Conservation (phyloP, 805 yeast species). For the Saccharomyces jurei region DNA sequence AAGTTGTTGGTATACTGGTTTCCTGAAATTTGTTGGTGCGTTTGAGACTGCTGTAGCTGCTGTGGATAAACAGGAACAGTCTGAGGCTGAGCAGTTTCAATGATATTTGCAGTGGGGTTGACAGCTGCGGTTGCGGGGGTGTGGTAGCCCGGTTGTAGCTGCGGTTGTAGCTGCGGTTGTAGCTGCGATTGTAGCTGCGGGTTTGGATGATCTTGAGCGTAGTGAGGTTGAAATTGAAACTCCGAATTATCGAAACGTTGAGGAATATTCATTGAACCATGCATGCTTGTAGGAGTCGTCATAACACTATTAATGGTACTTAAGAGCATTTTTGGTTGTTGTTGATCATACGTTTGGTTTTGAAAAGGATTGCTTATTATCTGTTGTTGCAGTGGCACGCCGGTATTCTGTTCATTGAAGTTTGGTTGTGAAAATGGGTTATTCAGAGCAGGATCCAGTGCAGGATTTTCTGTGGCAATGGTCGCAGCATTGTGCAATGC, state of each 20-base stretch:
- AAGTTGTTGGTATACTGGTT: slow-evolving; percentile 3
- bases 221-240: not conserved
- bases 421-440: slow-evolving; percentile 13
- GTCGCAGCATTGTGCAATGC: slow-evolving; percentile 25
- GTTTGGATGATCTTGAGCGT: slow-evolving; percentile 1
- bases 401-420: slow-evolving; percentile 2
- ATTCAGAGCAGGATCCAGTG: slow-evolving; percentile 3
- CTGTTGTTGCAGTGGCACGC: slow-evolving; percentile 2
- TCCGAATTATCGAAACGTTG: slow-evolving; percentile 1
- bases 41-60: slow-evolving; percentile 12
- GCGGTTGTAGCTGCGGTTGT: slow-evolving; percentile 5
- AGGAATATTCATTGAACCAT: not conserved
- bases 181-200: slow-evolving; percentile 13
- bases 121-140: not conserved
- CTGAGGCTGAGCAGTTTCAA: not conserved
- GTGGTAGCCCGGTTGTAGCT: not conserved
- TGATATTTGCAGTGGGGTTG: not conserved
- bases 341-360: not conserved
- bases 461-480: slow-evolving; percentile 7
- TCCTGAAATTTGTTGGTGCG: slow-evolving; percentile 7
- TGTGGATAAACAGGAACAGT: not conserved
- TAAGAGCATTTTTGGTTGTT: not conserved
- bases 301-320: not conserved
- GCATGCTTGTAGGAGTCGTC: not conserved
- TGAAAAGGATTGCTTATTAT: not conserved